A percentile compares a stretch with the other conserved stretches of the same genome.
Evolutionary conservation across 192 early-diverging fungal genomes (phyloP).

Genomic region (Geosiphon pyriformis): DNA sequence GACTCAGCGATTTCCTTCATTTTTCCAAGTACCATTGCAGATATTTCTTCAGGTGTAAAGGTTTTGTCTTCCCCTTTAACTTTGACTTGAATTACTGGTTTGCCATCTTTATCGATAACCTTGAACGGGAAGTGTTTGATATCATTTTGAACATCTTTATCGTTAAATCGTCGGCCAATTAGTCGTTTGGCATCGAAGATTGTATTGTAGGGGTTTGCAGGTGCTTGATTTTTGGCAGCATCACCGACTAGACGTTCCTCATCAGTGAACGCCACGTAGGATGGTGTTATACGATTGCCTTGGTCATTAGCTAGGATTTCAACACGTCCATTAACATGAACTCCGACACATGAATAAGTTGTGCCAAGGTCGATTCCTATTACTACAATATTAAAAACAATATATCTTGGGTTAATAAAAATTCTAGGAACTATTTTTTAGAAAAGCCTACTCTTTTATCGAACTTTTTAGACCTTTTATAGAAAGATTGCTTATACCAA

Average conservation of each 20-base stretch:
- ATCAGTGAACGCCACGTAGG: conserved; percentile 84
- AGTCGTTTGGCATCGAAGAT: conserved; percentile 92
- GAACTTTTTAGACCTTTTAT: neutral
- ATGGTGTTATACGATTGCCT: conserved; percentile 91
- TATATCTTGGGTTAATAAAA: too few species aligned
- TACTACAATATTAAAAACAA: conserved; percentile 24
- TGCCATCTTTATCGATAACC: conserved; percentile 72
- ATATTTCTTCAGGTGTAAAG: conserved; percentile 91
- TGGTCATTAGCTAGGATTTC: conserved; percentile 99
- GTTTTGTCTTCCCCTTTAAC: conserved; percentile 83
- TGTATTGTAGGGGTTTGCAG: conserved; percentile 85
- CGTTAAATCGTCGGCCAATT: conserved; percentile 83
- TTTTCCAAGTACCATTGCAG: conserved; percentile 85
- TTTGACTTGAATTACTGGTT: conserved; percentile 76
- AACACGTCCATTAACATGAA: conserved; percentile 89
- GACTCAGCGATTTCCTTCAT: conserved; percentile 93
- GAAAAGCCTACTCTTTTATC: neutral
- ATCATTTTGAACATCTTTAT: conserved; percentile 86
- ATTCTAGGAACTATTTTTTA: neutral
- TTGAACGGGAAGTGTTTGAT: conserved; percentile 96
- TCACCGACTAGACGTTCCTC: conserved; percentile 89
- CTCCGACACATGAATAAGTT: conserved; percentile 88
- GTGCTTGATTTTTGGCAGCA: conserved; percentile 92
- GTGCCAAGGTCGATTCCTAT: conserved; percentile 97
- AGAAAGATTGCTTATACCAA: too few species aligned